Base-by-base conservation (phyloP, 2,329 filamentous ascomycete species). In the Cercospora citrullina region DNA sequence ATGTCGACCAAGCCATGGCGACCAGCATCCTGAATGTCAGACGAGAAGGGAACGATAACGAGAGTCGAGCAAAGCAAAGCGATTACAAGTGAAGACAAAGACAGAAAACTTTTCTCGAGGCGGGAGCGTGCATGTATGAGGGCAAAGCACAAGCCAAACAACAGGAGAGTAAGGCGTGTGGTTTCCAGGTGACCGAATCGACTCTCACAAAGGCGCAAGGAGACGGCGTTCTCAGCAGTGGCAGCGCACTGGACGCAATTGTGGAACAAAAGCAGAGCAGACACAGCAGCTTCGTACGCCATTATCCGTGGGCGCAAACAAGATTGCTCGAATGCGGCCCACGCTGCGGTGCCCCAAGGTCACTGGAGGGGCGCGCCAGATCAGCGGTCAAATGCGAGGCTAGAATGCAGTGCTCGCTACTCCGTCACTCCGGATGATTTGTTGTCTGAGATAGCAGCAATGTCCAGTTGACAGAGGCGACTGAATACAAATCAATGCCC, bases 141-240 rank as follows among this genome's bases (percentile, higher is more conserved):
- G 58, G 57, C 45, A 42, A 31, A 8, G 45, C 36, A 60, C 53
- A 65, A 59, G 63, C 66, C 59, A 61, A 55, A 66, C 30, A 39
- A 68, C 36, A 36, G 60, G 60, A 59, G 61, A 55, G 48, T 36
- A 28, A 42, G 53, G 55, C 33, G 14, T 33, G 62, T 33, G 55
- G 42, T 66, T 69, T 61, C 63, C 58, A 63, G 60, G 64, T 51
- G 60, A 63, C 60, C 64, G 64, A 51, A 42, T 65, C 23, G 51
- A 59, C 65, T 70, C 45, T 69, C 72, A 74, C 72, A 72, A 73
- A 70, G 69, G 68, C 72, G 74, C 75, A 76, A 76, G 74, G 73
- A 67, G 68, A 66, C 45, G 33, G 61, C 55, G 65, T 59, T 42
- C 45, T 62, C 65, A 69, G 64, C 66, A 53, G 66, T 64, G 55